Evolutionary conservation across 2,329 filamentous ascomycete genomes (phyloP), one percentile per base, ranked within the genome.

Genomic region (Ascochyta clinopodiicola): DNA sequence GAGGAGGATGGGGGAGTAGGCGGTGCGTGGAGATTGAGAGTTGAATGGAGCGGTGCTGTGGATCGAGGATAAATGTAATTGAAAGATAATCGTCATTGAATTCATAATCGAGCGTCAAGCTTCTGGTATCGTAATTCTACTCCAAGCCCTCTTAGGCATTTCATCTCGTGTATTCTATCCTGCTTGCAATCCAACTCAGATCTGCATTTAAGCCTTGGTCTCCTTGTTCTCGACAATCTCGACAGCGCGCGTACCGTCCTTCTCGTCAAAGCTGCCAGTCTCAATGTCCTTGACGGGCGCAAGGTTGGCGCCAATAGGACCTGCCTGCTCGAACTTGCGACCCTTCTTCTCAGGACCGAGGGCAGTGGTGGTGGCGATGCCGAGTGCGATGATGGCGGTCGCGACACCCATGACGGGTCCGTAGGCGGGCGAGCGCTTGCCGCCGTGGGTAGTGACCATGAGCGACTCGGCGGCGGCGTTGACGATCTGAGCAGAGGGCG

Each of bases 301-400:
- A 19, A 45, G 3, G 3, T 60, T 56, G n/a, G 76, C 76, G 10
- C 81, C 82, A 5, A 82, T 84, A 32, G 82, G 80, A 5, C 77
- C 77, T 4, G 81, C 84, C 51, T 82, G 78, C 70, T 91, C 89
- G 63, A 94, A 92, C 53, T 83, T 79, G 17, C 88, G 80, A 1
- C 90, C 90, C 40, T 87, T 82, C 77, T 87, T 89, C 82, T 93
- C 90, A 0, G 89, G 89, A 0, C 90, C 90, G 49, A 92, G 69
- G 27, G 88, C 84, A 4, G 86, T 84, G 0, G 88, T 91, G 21
- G 88, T 69, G 10, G 82, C 79, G 57, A 93, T 92, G 1, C 89
- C 89, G 0, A 85, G 40, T 0, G 86, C 88, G 60, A 92, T 91
- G 63, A 93, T 92, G 1, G 87, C 89, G 2, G 89, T 92, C 3